These are phyloP conservation scores for Castanea crenata DNA, from an alignment of 306 rosid genomes.

Conservation along the genomic window DNA sequence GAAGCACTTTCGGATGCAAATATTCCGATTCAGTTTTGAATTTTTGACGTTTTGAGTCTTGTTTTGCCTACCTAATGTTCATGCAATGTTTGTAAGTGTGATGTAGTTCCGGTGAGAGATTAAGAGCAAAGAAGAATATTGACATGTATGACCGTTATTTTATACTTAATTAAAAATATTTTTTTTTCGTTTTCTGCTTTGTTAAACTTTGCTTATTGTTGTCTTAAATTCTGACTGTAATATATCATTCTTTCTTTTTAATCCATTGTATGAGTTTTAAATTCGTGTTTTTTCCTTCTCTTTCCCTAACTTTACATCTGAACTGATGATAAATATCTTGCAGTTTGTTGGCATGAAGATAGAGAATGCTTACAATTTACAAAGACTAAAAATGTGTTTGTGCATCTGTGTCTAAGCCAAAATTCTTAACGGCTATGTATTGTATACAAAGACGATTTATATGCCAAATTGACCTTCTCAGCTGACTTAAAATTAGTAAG, in stretches of 20 bases:
- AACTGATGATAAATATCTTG: neutral
- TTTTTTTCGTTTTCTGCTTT: neutral
- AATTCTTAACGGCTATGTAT: too few species aligned
- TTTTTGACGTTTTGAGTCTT: slow-evolving; percentile 1
- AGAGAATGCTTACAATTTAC: too few species aligned
- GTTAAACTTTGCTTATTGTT: neutral
- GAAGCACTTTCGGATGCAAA: slow-evolving; percentile 25
- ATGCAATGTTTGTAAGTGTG: slow-evolving; percentile 9
- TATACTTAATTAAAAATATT: neutral
- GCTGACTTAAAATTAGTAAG: too few species aligned
- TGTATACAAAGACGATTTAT: too few species aligned
- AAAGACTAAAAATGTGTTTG: too few species aligned
- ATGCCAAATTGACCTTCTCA: too few species aligned
- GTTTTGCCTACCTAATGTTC: neutral
- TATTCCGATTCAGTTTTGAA: slow-evolving; percentile 26
- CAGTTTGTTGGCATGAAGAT: neutral
- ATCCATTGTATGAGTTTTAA: neutral
- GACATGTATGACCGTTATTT: slow-evolving; percentile 24
- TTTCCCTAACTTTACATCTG: neutral
- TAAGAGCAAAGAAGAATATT: slow-evolving; percentile 15
- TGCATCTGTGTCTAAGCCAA: too few species aligned
- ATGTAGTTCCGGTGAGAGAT: slow-evolving; percentile 29
- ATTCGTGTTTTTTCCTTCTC: neutral
- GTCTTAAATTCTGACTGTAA: neutral
- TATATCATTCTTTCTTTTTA: neutral